Percentiles rank a stretch among this genome's conserved stretches.
Conservation (phyloP, 352 stramenopile species). For the Globisporangium solare region DNA sequence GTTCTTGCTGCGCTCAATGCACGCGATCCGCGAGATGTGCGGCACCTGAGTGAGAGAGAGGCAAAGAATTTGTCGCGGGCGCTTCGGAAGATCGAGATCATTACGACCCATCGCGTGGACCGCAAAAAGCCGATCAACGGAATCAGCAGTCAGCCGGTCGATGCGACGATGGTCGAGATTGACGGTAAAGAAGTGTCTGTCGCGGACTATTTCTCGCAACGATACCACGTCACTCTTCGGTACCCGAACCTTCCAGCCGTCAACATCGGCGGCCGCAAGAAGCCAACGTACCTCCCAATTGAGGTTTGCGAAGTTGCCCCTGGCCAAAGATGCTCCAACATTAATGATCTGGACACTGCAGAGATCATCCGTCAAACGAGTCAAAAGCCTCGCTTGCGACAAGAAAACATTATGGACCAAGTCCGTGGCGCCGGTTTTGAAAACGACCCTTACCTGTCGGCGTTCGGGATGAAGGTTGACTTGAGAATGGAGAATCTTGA, state of each 20-base stretch:
- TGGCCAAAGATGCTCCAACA: conserved; percentile 65
- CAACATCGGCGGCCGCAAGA: conserved; percentile 56
- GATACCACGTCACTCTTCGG: conserved; percentile 52
- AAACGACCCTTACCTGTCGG: conserved; percentile 55
- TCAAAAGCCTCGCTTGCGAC: conserved; percentile 37
- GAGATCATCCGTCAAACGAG: conserved; percentile 79
- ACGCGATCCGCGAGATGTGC: conserved; percentile 30
- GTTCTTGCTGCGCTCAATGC: conserved; percentile 34
- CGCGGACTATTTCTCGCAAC: conserved; percentile 51
- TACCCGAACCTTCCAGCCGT: conserved; percentile 66
- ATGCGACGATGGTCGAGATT: conserved; percentile 44
- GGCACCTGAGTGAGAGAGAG: conserved; percentile 30
- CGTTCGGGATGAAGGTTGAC: conserved; percentile 61
- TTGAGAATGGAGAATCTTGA: conserved; percentile 42
- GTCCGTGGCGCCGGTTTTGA: conserved; percentile 61
- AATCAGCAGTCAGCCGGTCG: conserved; percentile 37
- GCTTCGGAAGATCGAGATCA: conserved; percentile 49
- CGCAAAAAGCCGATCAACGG: conserved; percentile 50
- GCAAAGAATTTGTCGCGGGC: conserved; percentile 25
- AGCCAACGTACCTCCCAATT: conserved; percentile 65
- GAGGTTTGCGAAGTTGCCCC: conserved; percentile 76
- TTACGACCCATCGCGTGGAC: conserved; percentile 58
- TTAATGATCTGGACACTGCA: conserved; percentile 75
- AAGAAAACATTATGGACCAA: conserved; percentile 58
- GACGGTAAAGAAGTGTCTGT: conserved; percentile 51